Evolutionary conservation across 306 rosid species (phyloP), one percentile per base, ranked within the genome.

Genomic region (Pterocarpus santalinus): DNA sequence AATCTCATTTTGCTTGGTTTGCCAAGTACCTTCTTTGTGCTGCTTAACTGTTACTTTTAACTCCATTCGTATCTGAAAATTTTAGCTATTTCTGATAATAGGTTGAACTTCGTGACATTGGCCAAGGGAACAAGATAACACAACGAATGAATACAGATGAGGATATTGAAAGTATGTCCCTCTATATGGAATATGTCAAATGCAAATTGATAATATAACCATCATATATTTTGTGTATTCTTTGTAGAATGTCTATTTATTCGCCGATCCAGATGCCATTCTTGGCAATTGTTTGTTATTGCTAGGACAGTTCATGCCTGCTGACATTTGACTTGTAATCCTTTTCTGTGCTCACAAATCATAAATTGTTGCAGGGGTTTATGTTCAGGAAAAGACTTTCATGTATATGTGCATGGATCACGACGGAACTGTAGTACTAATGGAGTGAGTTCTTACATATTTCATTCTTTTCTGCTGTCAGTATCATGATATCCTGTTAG

Each of bases 41-140:
- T 72, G 35, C 7, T 51, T 39, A 47, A 68, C 68, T 62, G 58
- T 53, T 74, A n/a, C 71, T 68, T 22, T 56, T 14, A 39, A 30
- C 53, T 74, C 9, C 28, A 22, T 43, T 80, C 65, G 30, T 52
- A 61, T 39, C 64, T 51, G 7, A 46, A 57, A 79, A n/a, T 10
- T 69, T 49, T 73, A 70, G 63, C n/a, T 87, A 44, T 83, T 88
- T 84, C 61, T 81, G 34, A 28, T 51, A 41, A 72, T 82, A 95
- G 98, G 97, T 93, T 76, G 98, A 95, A 83, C 96, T 95, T 68
- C 98, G 98, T 65, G 99, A 95, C 35, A 49, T 95, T 77, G 88
- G 85, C 62, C 85, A 89, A 43, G 98, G 99, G 83, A 93, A 86
- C 92, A 93, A 95, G 89, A 91, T 91, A 65, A 69, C 89, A 22